Evolutionary conservation across 2,329 filamentous ascomycete species (phyloP).

Genomic region (Delphinella strobiligena): DNA sequence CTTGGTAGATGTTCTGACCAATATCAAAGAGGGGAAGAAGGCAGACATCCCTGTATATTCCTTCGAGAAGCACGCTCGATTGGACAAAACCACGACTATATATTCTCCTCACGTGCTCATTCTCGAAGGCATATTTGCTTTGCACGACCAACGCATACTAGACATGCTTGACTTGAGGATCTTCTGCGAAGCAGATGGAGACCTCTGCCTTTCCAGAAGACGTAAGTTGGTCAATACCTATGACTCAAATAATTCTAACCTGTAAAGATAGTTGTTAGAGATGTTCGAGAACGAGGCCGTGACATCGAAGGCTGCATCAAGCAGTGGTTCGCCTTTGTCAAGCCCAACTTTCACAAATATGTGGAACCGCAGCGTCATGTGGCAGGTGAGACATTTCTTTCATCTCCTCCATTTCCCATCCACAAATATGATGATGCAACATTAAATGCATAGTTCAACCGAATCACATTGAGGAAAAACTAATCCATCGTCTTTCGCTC

Average conservation of each 20-base stretch:
- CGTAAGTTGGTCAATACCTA: constrained; percentile 40
- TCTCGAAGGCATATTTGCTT: constrained; percentile 87
- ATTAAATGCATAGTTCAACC: constrained; percentile 29
- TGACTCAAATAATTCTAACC: background rate
- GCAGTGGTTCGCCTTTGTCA: constrained; percentile 94
- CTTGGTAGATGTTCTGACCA: constrained; percentile 63
- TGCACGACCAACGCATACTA: constrained; percentile 76
- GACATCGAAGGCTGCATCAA: constrained; percentile 95
- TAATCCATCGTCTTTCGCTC: constrained; percentile 22
- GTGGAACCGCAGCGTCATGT: constrained; percentile 86
- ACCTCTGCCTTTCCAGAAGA: constrained; percentile 82
- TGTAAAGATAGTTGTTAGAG: constrained; percentile 66
- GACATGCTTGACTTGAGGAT: constrained; percentile 89
- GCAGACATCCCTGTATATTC: constrained; percentile 92
- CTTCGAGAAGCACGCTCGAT: constrained; percentile 77
- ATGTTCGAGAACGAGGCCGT: constrained; percentile 77
- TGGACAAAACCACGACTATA: constrained; percentile 70
- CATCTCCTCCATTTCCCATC: constrained; percentile 2
- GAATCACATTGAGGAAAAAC: constrained; percentile 25
- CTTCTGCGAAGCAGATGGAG: constrained; percentile 90
- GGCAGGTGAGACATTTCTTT: constrained; percentile 45
- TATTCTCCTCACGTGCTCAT: constrained; percentile 96
- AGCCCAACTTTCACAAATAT: constrained; percentile 90
- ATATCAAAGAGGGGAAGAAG: constrained; percentile 87
- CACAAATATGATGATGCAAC: constrained; percentile 22